Percentiles rank a stretch among this genome's conserved stretches.
Conservation (phyloP, 345 rosid species). For the Boechera divaricarpa region DNA sequence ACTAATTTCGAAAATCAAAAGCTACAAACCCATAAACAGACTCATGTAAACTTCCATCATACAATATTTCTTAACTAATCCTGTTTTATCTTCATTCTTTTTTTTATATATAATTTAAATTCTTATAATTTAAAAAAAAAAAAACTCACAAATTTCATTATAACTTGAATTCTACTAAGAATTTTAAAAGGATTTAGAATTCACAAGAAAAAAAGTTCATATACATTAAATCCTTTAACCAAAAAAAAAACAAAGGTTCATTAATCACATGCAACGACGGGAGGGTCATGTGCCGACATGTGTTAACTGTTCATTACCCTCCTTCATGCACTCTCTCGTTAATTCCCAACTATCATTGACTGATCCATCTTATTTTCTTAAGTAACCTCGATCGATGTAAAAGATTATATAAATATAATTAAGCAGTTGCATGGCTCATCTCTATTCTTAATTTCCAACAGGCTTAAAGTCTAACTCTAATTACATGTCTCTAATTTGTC, state of each 20-base stretch:
- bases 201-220: no score
- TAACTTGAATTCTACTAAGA: no score
- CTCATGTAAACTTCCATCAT: no score
- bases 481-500: slow-evolving; percentile 45
- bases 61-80: no score
- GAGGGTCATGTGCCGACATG: slow-evolving; percentile 48
- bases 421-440: slow-evolving; percentile 35
- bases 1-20: no score
- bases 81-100: no score
- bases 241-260: background rate
- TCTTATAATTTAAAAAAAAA: no score
- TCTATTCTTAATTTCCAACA: slow-evolving; percentile 23
- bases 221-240: no score
- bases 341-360: slow-evolving; percentile 34
- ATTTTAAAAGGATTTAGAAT: no score
- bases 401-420: background rate
- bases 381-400: slow-evolving; percentile 31
- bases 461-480: slow-evolving; percentile 33
- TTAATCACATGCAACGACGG: slow-evolving; percentile 43
- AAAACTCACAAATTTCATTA: background rate
- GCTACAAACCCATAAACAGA: no score
- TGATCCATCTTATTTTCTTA: slow-evolving; percentile 24
- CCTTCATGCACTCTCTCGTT: slow-evolving; percentile 37
- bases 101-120: no score
- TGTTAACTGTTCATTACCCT: slow-evolving; percentile 36